These are phyloP conservation scores for Coniferiporia sulphurascens DNA, from an alignment of 1,284 basidiomycete species.

Conservation along the genomic window DNA sequence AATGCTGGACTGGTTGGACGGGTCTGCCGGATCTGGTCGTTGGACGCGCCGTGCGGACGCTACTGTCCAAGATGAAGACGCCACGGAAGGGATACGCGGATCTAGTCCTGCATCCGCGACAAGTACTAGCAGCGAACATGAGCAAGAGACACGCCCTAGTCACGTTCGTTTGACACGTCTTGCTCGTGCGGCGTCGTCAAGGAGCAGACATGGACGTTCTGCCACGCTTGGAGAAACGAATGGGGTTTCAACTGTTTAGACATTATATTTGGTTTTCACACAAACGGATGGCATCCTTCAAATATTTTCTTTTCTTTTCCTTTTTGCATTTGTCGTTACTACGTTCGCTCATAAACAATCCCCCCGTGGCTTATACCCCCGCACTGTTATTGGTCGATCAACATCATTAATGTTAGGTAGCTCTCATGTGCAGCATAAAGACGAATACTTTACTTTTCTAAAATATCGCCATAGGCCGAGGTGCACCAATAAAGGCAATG, in stretches of 20 bases:
- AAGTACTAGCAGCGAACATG: constrained; percentile 31
- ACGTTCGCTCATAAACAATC: too few species aligned
- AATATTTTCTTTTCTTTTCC: not conserved
- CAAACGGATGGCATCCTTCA: not conserved
- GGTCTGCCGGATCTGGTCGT: constrained; percentile 60
- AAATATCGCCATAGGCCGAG: too few species aligned
- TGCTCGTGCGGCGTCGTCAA: constrained; percentile 27
- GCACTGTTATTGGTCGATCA: not conserved
- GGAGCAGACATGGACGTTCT: constrained; percentile 20
- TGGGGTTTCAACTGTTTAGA: not conserved
- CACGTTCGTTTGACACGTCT: constrained; percentile 26
- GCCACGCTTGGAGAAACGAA: not conserved
- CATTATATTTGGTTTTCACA: not conserved
- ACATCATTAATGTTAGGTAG: not conserved
- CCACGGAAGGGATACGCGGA: constrained; percentile 25
- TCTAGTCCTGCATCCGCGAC: constrained; percentile 23
- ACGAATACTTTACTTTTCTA: not conserved
- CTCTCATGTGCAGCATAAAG: not conserved
- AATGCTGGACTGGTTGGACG: constrained; percentile 65
- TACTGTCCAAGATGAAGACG: constrained; percentile 36
- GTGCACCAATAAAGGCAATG: too few species aligned
- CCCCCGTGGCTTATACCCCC: not conserved
- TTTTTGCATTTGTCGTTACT: not conserved
- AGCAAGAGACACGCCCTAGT: constrained; percentile 28
- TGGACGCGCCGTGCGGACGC: constrained; percentile 32